phyloP scores from a whole-genome alignment of 495 filamentous ascomycete species.

The Hypoxylon lienhwacheense region DNA sequence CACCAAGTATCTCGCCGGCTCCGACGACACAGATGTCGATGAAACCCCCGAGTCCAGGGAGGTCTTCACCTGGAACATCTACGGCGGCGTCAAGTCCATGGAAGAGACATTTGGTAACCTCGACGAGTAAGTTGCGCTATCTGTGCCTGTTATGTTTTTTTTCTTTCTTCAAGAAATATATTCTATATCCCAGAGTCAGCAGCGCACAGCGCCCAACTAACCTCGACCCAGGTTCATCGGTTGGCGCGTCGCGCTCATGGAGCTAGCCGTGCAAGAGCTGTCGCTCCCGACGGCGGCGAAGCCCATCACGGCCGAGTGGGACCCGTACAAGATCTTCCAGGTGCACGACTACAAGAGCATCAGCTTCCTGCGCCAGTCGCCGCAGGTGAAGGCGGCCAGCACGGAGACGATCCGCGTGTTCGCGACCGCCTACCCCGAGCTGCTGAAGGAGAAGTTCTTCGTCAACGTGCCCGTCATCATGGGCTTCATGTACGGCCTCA shows the following conservation, averaged over 20 bases:
- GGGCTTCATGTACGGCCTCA: constrained; percentile 79
- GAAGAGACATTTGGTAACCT: constrained; percentile 74
- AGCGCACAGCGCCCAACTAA: too few species aligned
- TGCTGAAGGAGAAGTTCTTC: constrained; percentile 88
- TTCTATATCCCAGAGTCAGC: too few species aligned
- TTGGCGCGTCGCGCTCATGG: constrained; percentile 88
- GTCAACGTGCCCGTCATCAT: constrained; percentile 87
- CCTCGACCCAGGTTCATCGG: constrained; percentile 65
- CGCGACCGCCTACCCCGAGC: constrained; percentile 78
- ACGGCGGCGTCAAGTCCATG: constrained; percentile 72
- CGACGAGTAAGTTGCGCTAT: constrained; percentile 62
- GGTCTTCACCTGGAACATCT: constrained; percentile 82
- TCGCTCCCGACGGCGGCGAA: constrained; percentile 63
- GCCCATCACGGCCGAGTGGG: constrained; percentile 72
- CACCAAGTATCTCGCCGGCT: constrained; percentile 45
- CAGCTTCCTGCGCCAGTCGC: constrained; percentile 74
- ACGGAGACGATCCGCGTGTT: constrained; percentile 79
- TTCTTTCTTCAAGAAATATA: too few species aligned
- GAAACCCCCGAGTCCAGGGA: constrained; percentile 50
- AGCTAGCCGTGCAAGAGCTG: constrained; percentile 71
- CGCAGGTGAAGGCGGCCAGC: constrained; percentile 67
- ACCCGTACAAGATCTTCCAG: constrained; percentile 86
- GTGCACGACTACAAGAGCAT: constrained; percentile 88
- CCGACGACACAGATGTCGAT: constrained; percentile 32
- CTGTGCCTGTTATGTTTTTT: not conserved